These are phyloP conservation scores for Leucosporidium creatinivorum DNA, from an alignment of 768 basidiomycete species.

Conservation along the genomic window DNA sequence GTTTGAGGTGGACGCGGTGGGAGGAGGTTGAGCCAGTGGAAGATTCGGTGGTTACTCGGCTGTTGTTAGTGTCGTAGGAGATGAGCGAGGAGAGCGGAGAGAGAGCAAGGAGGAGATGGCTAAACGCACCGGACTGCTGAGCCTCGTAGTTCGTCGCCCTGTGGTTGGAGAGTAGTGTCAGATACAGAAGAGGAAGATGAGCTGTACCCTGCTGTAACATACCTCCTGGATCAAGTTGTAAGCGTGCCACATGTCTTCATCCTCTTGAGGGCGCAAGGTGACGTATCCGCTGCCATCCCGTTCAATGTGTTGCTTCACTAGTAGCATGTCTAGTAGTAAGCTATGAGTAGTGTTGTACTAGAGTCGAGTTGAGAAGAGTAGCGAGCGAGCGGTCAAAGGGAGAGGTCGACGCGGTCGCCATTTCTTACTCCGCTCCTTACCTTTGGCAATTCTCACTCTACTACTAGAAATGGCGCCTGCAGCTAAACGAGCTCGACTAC, in stretches of 20 bases:
- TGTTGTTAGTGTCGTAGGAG: not conserved
- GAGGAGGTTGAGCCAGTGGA: slow-evolving; percentile 91
- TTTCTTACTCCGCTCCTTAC: no score
- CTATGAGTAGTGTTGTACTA: no score
- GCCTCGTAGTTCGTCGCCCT: slow-evolving; percentile 25
- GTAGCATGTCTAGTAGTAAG: slow-evolving; percentile 71
- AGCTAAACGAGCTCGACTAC: no score
- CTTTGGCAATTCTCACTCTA: no score
- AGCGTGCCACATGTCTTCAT: slow-evolving; percentile 99
- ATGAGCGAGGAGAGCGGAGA: not conserved
- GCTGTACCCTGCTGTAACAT: not conserved
- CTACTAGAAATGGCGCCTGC: no score
- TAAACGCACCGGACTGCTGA: slow-evolving; percentile 23
- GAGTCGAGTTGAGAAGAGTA: no score
- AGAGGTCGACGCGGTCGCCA: no score
- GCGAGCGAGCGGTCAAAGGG: no score
- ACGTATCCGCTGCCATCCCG: slow-evolving; percentile 82
- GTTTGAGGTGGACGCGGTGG: slow-evolving; percentile 71
- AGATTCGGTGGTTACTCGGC: slow-evolving; percentile 79
- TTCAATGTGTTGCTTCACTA: slow-evolving; percentile 72
- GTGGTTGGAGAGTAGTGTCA: not conserved
- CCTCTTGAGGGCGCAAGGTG: slow-evolving; percentile 89
- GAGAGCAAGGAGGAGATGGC: not conserved
- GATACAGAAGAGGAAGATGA: no score
- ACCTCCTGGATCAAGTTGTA: slow-evolving; percentile 88